Evolutionary conservation across 1,284 basidiomycete genomes (phyloP).

Genomic region (Trichosporon sp.): DNA sequence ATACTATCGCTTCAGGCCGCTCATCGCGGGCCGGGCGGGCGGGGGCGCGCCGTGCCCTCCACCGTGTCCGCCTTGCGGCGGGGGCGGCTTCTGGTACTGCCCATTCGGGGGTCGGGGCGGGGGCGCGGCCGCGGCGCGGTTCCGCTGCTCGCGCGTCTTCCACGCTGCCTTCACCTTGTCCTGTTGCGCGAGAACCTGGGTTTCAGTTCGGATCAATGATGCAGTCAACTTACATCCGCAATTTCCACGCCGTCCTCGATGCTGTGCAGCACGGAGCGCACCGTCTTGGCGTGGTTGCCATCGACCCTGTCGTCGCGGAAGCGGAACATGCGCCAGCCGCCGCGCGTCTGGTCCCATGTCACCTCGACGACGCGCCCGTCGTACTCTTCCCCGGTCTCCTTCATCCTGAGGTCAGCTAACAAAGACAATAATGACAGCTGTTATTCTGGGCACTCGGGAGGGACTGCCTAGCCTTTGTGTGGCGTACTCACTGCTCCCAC

Average conservation of each 20-base stretch:
- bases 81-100: background rate
- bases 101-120: conserved; percentile 12
- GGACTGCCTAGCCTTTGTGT: conserved; percentile 3
- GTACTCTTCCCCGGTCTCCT: conserved; percentile 74
- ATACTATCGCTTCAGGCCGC: conserved; percentile 1
- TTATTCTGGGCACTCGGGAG: too few species aligned
- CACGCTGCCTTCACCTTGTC: conserved; percentile 42
- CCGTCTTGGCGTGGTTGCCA: conserved; percentile 77
- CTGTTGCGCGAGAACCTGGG: conserved; percentile 55
- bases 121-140: conserved; percentile 1
- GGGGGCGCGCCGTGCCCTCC: background rate
- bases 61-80: background rate
- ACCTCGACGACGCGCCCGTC: conserved; percentile 95
- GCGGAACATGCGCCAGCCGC: conserved; percentile 81
- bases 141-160: conserved; percentile 36
- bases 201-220: conserved; percentile 48
- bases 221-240: conserved; percentile 59
- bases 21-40: background rate
- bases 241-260: conserved; percentile 89
- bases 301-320: conserved; percentile 87
- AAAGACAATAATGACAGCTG: background rate
- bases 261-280: conserved; percentile 77
- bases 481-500: conserved; percentile 73
- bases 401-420: conserved; percentile 60
- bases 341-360: conserved; percentile 67